phyloP scores from a whole-genome alignment of 495 filamentous ascomycete species.

The Lentithecium fluviatile region DNA sequence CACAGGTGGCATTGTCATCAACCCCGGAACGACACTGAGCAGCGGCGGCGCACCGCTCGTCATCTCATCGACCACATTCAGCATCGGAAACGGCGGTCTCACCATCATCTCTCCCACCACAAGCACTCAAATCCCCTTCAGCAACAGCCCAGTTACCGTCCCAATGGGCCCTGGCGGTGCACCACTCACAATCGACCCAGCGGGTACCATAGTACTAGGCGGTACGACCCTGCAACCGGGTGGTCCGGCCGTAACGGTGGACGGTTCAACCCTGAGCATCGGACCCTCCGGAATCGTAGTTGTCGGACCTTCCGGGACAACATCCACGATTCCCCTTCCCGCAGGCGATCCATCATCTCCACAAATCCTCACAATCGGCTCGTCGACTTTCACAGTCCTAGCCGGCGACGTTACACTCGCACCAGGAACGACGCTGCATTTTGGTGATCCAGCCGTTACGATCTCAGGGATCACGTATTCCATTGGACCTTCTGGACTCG shows the following conservation, averaged over 20 bases:
- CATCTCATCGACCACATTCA: conserved; percentile 7
- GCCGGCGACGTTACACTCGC: not conserved
- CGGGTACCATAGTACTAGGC: not conserved
- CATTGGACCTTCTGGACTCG: conserved; percentile 6
- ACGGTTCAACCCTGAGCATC: not conserved
- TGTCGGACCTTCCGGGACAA: not conserved
- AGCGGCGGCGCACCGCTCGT: not conserved
- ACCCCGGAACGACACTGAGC: conserved; percentile 10
- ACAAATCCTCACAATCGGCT: conserved; percentile 1
- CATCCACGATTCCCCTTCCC: not conserved
- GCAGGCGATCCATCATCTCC: not conserved
- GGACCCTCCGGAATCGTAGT: not conserved
- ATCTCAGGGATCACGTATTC: not conserved
- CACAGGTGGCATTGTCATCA: conserved; percentile 8
- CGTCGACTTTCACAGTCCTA: not conserved
- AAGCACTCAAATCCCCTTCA: conserved; percentile 6
- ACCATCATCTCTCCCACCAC: conserved; percentile 5
- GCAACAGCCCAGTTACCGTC: conserved; percentile 1
- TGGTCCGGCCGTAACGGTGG: not conserved
- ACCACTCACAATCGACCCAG: conserved; percentile 7
- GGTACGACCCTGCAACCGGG: conserved; percentile 4
- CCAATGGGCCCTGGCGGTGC: not conserved
- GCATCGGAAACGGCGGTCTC: conserved; percentile 4
- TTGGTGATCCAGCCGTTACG: conserved; percentile 7
- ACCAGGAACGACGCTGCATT: conserved; percentile 1